A percentile compares a stretch with the other conserved stretches of the same genome.
Conservation (phyloP, 2,329 filamentous ascomycete species). For the Elsinoe arachidis region DNA sequence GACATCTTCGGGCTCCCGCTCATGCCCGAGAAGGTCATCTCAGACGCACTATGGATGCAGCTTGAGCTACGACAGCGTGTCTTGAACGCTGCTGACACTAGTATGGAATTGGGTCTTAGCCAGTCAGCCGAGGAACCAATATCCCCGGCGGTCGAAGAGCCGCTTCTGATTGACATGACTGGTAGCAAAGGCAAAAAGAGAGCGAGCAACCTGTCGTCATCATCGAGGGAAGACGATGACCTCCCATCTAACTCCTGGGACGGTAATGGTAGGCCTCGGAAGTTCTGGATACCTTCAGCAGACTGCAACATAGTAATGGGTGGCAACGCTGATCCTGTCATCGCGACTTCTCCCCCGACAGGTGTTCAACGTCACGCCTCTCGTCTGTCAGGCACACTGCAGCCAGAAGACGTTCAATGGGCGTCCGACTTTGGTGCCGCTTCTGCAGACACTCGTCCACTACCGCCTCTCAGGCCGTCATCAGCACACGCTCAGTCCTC, state of each 20-base stretch:
- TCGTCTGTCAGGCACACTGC: constrained; percentile 42
- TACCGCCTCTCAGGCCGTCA: constrained; percentile 12
- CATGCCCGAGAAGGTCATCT: constrained; percentile 47
- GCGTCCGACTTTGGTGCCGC: constrained; percentile 46
- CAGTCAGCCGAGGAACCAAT: constrained; percentile 31
- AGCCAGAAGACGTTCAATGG: constrained; percentile 49
- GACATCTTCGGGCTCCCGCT: constrained; percentile 48
- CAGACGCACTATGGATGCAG: constrained; percentile 49
- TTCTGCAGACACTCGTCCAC: constrained; percentile 28
- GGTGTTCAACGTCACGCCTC: constrained; percentile 38
- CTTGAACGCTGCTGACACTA: constrained; percentile 42
- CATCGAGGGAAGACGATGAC: constrained; percentile 27
- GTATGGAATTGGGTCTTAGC: constrained; percentile 46
- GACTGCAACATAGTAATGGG: constrained; percentile 51
- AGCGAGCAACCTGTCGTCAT: constrained; percentile 20
- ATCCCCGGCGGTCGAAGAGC: constrained; percentile 18
- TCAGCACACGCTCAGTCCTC: constrained; percentile 17
- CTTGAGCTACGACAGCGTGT: constrained; percentile 49
- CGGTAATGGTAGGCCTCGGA: constrained; percentile 44
- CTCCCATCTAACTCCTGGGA: constrained; percentile 46
- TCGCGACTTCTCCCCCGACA: constrained; percentile 35
- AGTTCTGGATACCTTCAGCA: constrained; percentile 49
- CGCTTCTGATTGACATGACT: constrained; percentile 20
- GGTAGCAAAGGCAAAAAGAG: constrained; percentile 40
- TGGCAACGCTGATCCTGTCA: constrained; percentile 44